These are phyloP conservation scores for Ophiostoma novo-ulmi DNA, from an alignment of 2,329 filamentous ascomycete species.

Conservation along the genomic window DNA sequence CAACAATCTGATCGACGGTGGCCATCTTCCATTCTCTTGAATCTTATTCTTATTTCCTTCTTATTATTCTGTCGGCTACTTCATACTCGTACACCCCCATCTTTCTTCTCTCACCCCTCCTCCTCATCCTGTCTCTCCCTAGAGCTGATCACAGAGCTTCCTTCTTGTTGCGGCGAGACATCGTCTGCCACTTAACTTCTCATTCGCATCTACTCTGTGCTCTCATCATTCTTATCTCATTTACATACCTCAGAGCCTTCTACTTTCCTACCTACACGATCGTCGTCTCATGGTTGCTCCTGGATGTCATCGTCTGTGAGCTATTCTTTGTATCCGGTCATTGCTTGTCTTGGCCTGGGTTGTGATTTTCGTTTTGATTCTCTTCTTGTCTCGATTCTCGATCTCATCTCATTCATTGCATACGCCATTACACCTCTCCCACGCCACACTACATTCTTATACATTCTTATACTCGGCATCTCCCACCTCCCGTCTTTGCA, in stretches of 20 bases:
- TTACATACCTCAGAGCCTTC: background rate
- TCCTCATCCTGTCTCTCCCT: background rate
- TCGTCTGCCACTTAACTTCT: slow-evolving; percentile 4
- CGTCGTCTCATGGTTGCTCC: background rate
- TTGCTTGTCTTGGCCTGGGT: background rate
- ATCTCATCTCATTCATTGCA: background rate
- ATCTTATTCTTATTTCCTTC: background rate
- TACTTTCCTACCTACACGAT: background rate
- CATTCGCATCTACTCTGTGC: background rate
- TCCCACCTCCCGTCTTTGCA: background rate
- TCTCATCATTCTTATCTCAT: background rate
- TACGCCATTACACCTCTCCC: background rate
- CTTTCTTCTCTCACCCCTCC: slow-evolving; percentile 15
- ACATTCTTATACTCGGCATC: background rate
- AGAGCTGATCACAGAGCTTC: slow-evolving; percentile 17
- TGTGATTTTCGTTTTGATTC: background rate
- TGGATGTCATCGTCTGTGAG: background rate
- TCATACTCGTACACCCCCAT: slow-evolving; percentile 5
- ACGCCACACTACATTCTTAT: background rate
- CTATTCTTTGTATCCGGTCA: background rate
- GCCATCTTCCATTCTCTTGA: slow-evolving; percentile 1
- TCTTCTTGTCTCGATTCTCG: background rate
- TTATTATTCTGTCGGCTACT: background rate
- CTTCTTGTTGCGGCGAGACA: slow-evolving; percentile 13
- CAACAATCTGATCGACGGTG: background rate